A percentile compares a stretch with the other conserved stretches of the same genome.
Conservation (phyloP, 208 protist genomes). For the Trypanosoma avium region DNA sequence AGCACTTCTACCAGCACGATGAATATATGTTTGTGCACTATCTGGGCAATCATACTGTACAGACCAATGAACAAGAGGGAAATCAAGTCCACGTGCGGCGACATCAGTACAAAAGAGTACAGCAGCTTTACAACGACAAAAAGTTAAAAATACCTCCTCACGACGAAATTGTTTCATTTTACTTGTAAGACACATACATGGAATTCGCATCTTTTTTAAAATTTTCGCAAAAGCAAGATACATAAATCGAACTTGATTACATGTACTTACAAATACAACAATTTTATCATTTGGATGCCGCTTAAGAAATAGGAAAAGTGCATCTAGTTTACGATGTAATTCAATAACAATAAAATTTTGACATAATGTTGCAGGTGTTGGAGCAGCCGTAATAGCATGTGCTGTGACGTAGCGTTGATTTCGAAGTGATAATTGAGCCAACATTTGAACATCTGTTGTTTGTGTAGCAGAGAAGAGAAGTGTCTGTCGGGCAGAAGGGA, state of each 20-base stretch:
- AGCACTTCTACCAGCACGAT: conserved; percentile 97
- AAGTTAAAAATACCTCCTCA: conserved; percentile 90
- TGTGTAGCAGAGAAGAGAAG: conserved; percentile 99
- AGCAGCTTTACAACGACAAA: conserved; percentile 83
- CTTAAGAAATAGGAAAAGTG: conserved; percentile 98
- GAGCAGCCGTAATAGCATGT: conserved; percentile 71
- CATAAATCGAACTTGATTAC: conserved; percentile 97
- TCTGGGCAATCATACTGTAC: conserved; percentile 99
- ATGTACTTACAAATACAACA: conserved; percentile 98
- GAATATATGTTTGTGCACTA: conserved; percentile 98
- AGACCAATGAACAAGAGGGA: conserved; percentile 98
- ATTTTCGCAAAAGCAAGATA: conserved; percentile 91
- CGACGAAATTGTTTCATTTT: conserved; percentile 94
- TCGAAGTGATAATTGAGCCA: conserved; percentile 90
- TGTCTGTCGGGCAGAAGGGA: conserved; percentile 94
- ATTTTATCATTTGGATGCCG: conserved; percentile 95
- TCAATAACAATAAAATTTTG: conserved; percentile 94
- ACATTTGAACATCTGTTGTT: conserved; percentile 94
- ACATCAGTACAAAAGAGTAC: conserved; percentile 99
- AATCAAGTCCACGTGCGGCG: conserved; percentile 97
- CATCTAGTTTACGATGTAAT: conserved; percentile 95
- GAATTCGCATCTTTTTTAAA: conserved; percentile 90
- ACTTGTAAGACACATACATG: conserved; percentile 91
- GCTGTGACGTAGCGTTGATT: conserved; percentile 96
- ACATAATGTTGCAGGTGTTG: conserved; percentile 90